phyloP scores from a whole-genome alignment of 2,329 filamentous ascomycete genomes.

The Lasiodiplodia sp. region DNA sequence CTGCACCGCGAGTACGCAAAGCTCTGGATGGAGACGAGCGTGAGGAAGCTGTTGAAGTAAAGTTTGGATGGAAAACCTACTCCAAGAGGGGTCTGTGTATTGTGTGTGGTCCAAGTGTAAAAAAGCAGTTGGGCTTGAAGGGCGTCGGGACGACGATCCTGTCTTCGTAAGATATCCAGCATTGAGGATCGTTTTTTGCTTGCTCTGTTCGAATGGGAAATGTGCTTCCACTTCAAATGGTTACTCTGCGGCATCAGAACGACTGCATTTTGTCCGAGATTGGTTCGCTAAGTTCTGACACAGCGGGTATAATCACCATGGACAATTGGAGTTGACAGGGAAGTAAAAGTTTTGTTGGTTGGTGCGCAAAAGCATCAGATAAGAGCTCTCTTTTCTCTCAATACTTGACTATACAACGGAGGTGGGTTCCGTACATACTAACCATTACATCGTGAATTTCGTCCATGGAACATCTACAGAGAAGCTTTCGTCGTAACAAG shows the following conservation, averaged over 20 bases:
- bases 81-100: background rate
- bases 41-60: constrained; percentile 45
- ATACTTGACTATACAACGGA: background rate
- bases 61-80: background rate
- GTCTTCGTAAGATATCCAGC: background rate
- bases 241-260: background rate
- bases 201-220: background rate
- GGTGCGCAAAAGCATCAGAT: background rate
- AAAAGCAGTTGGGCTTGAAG: background rate
- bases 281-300: background rate
- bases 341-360: background rate
- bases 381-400: background rate
- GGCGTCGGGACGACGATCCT: background rate
- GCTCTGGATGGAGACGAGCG: constrained; percentile 52
- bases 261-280: background rate
- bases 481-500: background rate
- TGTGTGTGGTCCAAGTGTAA: background rate
- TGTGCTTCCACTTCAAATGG: background rate
- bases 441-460: background rate
- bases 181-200: background rate
- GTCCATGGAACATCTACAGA: background rate
- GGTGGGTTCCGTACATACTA: background rate
- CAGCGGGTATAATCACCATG: background rate
- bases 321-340: background rate
- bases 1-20: constrained; percentile 48